phyloP scores from a whole-genome alignment of 805 yeast genomes.

The Yarrowia alimentaria region DNA sequence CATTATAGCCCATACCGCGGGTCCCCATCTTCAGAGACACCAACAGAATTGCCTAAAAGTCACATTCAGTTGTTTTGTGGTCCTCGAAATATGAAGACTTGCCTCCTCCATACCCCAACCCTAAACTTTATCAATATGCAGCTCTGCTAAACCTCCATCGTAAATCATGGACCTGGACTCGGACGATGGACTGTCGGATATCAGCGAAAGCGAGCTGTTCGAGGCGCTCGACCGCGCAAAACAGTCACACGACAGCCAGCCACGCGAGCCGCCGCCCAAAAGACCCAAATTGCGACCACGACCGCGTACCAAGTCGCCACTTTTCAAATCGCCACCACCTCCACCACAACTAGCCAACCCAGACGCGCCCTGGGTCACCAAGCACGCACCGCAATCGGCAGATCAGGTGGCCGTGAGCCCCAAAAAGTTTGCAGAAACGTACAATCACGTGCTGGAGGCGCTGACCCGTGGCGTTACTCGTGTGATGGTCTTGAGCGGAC shows the following conservation, averaged over 20 bases:
- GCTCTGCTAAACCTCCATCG: slow-evolving; percentile 2
- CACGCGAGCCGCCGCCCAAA: too few relatives aligned
- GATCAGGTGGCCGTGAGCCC: slow-evolving; percentile 13
- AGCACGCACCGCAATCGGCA: neutral
- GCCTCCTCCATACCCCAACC: neutral
- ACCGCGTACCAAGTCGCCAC: neutral
- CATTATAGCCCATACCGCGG: too few relatives aligned
- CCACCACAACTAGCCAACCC: neutral
- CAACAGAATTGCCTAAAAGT: too few relatives aligned
- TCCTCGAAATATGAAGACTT: too few relatives aligned
- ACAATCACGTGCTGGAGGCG: neutral
- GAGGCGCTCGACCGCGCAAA: slow-evolving; percentile 7
- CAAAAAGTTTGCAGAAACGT: slow-evolving; percentile 4
- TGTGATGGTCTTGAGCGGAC: slow-evolving; percentile 5
- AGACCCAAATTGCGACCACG: neutral
- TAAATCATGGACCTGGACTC: slow-evolving; percentile 14
- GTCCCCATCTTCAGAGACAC: too few relatives aligned
- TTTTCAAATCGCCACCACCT: neutral
- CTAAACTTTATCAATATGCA: slow-evolving; percentile 3
- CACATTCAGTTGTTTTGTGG: too few relatives aligned
- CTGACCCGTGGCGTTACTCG: neutral
- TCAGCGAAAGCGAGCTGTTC: slow-evolving; percentile 9
- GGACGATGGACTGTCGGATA: slow-evolving; percentile 13
- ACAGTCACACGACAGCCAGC: too few relatives aligned
- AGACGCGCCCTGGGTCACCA: neutral